Evolutionary conservation across 345 rosid genomes (phyloP), one percentile per base, ranked within the genome.

Genomic region (Cardamine chenopodiifolia): DNA sequence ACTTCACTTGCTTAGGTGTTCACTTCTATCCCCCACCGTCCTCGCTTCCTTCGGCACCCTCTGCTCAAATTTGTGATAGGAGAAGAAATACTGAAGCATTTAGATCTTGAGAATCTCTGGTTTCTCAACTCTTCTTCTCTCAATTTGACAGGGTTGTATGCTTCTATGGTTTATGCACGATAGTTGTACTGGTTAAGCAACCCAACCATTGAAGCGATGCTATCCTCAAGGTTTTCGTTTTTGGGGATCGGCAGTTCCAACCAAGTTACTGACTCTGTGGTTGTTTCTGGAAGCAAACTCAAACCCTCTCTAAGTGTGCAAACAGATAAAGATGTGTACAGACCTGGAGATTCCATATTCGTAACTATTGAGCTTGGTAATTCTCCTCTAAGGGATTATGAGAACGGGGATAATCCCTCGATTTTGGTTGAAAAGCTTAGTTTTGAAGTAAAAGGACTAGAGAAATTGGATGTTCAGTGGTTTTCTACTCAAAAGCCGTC

Each of bases 401-500:
- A 28, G 50, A 81, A 68, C 23, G 77, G 40, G 23, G 37, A 9
- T 60, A 56, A 39, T 29, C 78, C 81, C 59, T 86, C 90, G 0
- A 60, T 94, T 25, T 78, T 92, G 72, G 74, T 95, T 52, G 94
- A 88, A 70, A 87, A 81, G 75, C 96, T 95, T 80, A 82, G 96
- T 39, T 88, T 95, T 74, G 97, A 92, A 69, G 77, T 92, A 8
- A 90, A 82, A 84, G 99, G 97, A 50, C 80, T 95, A 4, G 87
- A 92, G 83, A 92, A 89, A 79, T 81, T 92, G 85, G 97, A 95
- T 42, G 18, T 75, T 69, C 93, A 89, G 50, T 95, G 92, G 96
- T 95, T 86, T 72, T 83, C 90, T 31, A 86, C 93, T 42, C 96
- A 82, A 79, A 92, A 86, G 69, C 86, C 85, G 2, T 48, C 81